phyloP scores from a whole-genome alignment of 805 yeast species.

The Saccharomycopsis oosterbeekiorum region DNA sequence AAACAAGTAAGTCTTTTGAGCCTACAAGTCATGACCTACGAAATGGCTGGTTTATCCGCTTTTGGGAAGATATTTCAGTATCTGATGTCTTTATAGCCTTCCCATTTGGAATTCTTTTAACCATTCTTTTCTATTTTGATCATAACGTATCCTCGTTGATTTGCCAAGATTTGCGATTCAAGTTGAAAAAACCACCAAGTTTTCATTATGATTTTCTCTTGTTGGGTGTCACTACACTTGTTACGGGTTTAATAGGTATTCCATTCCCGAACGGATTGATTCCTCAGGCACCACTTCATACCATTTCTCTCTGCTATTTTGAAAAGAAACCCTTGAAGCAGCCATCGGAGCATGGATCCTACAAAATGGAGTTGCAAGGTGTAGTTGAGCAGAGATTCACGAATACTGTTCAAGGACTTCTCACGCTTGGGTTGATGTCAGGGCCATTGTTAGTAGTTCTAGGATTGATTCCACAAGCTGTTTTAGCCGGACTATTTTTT shows the following conservation, averaged over 20 bases:
- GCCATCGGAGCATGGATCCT: not conserved
- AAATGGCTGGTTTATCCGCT: slow-evolving; percentile 69
- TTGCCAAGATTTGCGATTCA: slow-evolving; percentile 78
- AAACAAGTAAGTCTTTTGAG: slow-evolving; percentile 59
- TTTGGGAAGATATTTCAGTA: slow-evolving; percentile 59
- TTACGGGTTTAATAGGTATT: slow-evolving; percentile 78
- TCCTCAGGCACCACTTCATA: slow-evolving; percentile 95
- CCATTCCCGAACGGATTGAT: slow-evolving; percentile 96
- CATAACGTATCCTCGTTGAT: slow-evolving; percentile 91
- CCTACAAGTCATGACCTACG: slow-evolving; percentile 52
- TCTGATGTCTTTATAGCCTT: slow-evolving; percentile 79
- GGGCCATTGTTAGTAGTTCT: slow-evolving; percentile 76
- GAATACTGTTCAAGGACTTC: slow-evolving; percentile 73
- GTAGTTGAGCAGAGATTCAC: slow-evolving; percentile 89
- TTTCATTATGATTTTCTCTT: slow-evolving; percentile 90
- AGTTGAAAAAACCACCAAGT: slow-evolving; percentile 74
- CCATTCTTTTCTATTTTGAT: slow-evolving; percentile 84
- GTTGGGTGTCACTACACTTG: slow-evolving; percentile 77
- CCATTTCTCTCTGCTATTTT: slow-evolving; percentile 60
- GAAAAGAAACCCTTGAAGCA: slow-evolving; percentile 26
- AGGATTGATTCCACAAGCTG: slow-evolving; percentile 85
- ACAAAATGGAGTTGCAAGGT: slow-evolving; percentile 27
- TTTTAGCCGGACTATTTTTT: slow-evolving; percentile 84
- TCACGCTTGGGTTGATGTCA: slow-evolving; percentile 81
- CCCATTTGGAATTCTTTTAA: slow-evolving; percentile 83